These are phyloP conservation scores for Plantago ovata DNA, from an alignment of 257 asterid species.

Conservation along the genomic window DNA sequence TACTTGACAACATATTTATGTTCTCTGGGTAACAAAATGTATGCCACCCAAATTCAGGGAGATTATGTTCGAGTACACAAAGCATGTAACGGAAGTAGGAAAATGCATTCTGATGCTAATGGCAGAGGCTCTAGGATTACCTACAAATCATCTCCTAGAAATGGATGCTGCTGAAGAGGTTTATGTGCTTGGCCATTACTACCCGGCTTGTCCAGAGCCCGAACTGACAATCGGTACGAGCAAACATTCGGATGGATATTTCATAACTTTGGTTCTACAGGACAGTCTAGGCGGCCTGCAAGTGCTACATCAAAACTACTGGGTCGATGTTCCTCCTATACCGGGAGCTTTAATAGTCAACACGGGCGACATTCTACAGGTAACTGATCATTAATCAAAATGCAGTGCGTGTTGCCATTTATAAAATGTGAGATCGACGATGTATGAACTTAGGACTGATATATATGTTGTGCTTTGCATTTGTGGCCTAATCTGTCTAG, in stretches of 20 bases:
- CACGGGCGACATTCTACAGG: slow-evolving; percentile 33
- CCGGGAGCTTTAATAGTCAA: slow-evolving; percentile 28
- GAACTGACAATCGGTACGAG: slow-evolving; percentile 29
- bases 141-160: slow-evolving; percentile 18
- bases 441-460: background rate
- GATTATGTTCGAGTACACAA: background rate
- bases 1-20: no score
- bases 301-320: slow-evolving; percentile 24
- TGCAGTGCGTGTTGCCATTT: no score
- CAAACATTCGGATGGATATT: slow-evolving; percentile 37
- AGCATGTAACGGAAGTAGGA: background rate
- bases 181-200: slow-evolving; percentile 32
- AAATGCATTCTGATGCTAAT: background rate
- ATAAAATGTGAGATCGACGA: no score
- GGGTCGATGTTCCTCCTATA: slow-evolving; percentile 33
- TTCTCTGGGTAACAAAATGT: no score
- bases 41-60: background rate
- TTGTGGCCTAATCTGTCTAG: background rate
- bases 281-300: slow-evolving; percentile 30
- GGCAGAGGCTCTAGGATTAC: slow-evolving; percentile 7
- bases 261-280: slow-evolving; percentile 36
- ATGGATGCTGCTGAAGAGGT: slow-evolving; percentile 34
- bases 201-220: slow-evolving; percentile 39
- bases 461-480: background rate
- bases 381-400: no score